Conservation (phyloP, 352 stramenopile genomes). For the Pilasporangium apinafurcum region DNA sequence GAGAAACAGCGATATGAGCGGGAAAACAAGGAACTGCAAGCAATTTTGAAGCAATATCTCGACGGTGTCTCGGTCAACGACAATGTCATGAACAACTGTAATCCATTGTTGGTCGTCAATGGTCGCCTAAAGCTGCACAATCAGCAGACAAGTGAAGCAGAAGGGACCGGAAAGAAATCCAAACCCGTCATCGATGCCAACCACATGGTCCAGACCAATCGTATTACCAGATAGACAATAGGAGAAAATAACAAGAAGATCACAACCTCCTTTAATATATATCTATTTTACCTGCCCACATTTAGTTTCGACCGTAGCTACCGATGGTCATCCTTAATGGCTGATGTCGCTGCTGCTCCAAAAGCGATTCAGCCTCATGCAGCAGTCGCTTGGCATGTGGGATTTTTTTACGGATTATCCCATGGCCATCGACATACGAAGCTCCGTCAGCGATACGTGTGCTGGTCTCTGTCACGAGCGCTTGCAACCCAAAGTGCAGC, state of each 20-base stretch:
- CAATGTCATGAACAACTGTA: slow-evolving; percentile 85
- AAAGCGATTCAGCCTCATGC: slow-evolving; percentile 31
- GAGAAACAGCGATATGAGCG: slow-evolving; percentile 79
- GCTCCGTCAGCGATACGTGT: slow-evolving; percentile 31
- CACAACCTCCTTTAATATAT: too few species aligned
- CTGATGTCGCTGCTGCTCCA: slow-evolving; percentile 18
- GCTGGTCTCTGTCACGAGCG: slow-evolving; percentile 36
- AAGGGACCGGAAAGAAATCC: slow-evolving; percentile 21
- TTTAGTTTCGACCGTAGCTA: too few species aligned
- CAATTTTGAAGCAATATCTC: slow-evolving; percentile 90
- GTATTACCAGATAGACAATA: slow-evolving; percentile 26
- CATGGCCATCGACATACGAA: slow-evolving; percentile 55
- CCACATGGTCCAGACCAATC: slow-evolving; percentile 77
- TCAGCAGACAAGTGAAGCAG: slow-evolving; percentile 11
- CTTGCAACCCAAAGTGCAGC: slow-evolving; percentile 40
- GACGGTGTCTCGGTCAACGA: slow-evolving; percentile 91
- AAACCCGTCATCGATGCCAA: slow-evolving; percentile 72
- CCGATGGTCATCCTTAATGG: background rate
- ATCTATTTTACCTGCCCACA: too few species aligned
- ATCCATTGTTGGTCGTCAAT: slow-evolving; percentile 93
- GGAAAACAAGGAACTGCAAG: slow-evolving; percentile 89
- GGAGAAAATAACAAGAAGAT: background rate
- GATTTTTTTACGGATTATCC: slow-evolving; percentile 53
- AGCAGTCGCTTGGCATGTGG: slow-evolving; percentile 62
- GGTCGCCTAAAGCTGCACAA: slow-evolving; percentile 66